These are phyloP conservation scores for Sisymbrium irio DNA, from an alignment of 345 rosid species.

Conservation along the genomic window DNA sequence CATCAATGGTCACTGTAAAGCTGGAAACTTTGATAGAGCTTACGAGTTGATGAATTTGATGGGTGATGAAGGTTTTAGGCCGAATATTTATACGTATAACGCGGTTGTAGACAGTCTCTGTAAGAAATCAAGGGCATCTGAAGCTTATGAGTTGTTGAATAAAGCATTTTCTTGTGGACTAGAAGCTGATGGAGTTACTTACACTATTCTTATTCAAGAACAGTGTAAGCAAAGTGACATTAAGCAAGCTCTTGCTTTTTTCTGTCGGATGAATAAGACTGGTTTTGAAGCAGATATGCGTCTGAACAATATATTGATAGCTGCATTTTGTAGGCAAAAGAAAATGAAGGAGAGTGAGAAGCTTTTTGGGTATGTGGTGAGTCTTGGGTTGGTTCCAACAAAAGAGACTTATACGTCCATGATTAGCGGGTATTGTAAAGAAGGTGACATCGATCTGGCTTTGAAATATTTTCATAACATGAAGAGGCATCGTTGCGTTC, in stretches of 20 bases:
- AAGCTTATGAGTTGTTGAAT: conserved; percentile 61
- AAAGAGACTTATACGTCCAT: conserved; percentile 89
- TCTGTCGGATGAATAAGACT: conserved; percentile 61
- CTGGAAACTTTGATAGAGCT: conserved; percentile 65
- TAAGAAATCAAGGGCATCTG: conserved; percentile 59
- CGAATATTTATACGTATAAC: conserved; percentile 68
- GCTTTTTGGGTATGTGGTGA: conserved; percentile 49
- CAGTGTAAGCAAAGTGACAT: conserved; percentile 55
- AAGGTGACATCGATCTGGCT: conserved; percentile 49
- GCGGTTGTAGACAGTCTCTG: conserved; percentile 56
- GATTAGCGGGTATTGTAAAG: conserved; percentile 70
- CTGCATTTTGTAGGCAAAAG: conserved; percentile 67
- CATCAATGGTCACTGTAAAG: conserved; percentile 69
- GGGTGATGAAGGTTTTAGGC: conserved; percentile 56
- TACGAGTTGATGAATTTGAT: conserved; percentile 69
- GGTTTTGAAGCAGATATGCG: conserved; percentile 65
- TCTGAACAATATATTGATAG: conserved; percentile 60
- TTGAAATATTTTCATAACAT: conserved; percentile 55
- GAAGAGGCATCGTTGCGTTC: conserved; percentile 54
- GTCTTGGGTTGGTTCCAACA: conserved; percentile 62
- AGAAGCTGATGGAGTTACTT: conserved; percentile 72
- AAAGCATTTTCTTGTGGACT: conserved; percentile 48
- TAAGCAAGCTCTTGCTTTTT: conserved; percentile 51
- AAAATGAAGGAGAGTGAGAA: conserved; percentile 65
- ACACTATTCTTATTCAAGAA: conserved; percentile 78